Evolutionary conservation across 371 early-diverging fungal species (phyloP).

Genomic region (Chytridiales sp.): DNA sequence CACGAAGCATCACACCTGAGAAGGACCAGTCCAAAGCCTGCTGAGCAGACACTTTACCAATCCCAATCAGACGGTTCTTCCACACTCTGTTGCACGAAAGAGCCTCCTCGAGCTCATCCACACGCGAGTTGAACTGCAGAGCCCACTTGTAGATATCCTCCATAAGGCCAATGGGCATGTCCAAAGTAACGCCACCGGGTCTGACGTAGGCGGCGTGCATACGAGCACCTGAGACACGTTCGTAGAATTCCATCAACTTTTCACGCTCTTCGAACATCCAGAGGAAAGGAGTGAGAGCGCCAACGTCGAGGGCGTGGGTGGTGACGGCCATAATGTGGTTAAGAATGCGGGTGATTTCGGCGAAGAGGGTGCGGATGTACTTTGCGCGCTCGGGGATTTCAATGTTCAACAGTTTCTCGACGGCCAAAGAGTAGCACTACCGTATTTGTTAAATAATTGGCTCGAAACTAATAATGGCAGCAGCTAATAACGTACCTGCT

Average conservation of each 20-base stretch:
- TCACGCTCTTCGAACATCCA: slow-evolving; percentile 99
- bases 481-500: slow-evolving; percentile 28
- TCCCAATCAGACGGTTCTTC: slow-evolving; percentile 83
- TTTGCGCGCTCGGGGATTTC: slow-evolving; percentile 93
- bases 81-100: slow-evolving; percentile 93
- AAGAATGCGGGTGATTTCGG: slow-evolving; percentile 93
- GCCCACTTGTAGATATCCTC: slow-evolving; percentile 96
- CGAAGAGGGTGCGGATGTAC: slow-evolving; percentile 96
- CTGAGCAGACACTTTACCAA: slow-evolving; percentile 83
- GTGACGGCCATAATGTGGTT: slow-evolving; percentile 98
- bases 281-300: slow-evolving; percentile 95
- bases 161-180: slow-evolving; percentile 89
- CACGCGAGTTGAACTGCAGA: slow-evolving; percentile 79
- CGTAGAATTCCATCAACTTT: slow-evolving; percentile 97
- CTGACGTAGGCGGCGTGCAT: slow-evolving; percentile 97
- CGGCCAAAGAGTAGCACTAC: slow-evolving; percentile 92
- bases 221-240: slow-evolving; percentile 96
- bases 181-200: slow-evolving; percentile 94
- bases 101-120: slow-evolving; percentile 94
- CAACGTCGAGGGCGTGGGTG: slow-evolving; percentile 95
- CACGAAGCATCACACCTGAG: slow-evolving; percentile 94
- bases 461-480: slow-evolving; percentile 1
- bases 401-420: slow-evolving; percentile 96
- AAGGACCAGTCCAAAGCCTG: slow-evolving; percentile 90
- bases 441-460: slow-evolving; percentile 60